Evolutionary conservation across 2,329 filamentous ascomycete species (phyloP), one percentile per base, ranked within the genome.

Genomic region (Colletotrichum gloeosporioides): DNA sequence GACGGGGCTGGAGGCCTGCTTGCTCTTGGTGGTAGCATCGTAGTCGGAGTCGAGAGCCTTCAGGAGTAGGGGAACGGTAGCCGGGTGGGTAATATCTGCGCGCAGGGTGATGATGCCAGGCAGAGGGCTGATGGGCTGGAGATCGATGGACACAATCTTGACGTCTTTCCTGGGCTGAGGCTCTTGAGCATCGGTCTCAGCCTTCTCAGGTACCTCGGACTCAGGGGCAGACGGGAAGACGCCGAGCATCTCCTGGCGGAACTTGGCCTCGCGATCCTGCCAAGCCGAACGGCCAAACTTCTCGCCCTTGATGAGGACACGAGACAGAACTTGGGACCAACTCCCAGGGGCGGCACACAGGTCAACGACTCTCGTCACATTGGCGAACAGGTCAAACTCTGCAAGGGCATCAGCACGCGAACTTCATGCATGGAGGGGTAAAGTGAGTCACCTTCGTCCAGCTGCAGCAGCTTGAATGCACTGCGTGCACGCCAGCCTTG

Each of bases 401-500:
- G 91, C 5, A 55, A 3, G 2, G 4, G 2, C 9, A 49, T 36
- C 49, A 18, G 31, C 29, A 32, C 34, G 10, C 15, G 8, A 39
- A 16, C 25, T 32, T 22, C 3, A 31, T 44, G 4, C 10, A 66
- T 68, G 57, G 65, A 36, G 64, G 69, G 72, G 63, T 66, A 57
- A 25, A 77, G 25, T 34, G 44, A 76, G 81, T 76, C 75, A 92
- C 92, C 92, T 87, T 93, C 96, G 84, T 99, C 96, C 29, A 99
- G 92, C 85, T 99, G 97, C 15, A 99, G 92, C 29, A 99, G 92
- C 86, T 99, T 99, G 89, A 98, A 99, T 10, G 97, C 97, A 79
- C 96, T 98, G 74, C 97, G 92, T 32, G 97, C 97, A 44, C 97
- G 95, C 96, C 97, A 99, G 78, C 98, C 98, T 88, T 99, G 97